A percentile compares a stretch with the other conserved stretches of the same genome.
Evolutionary conservation across 2,329 filamentous ascomycete genomes (phyloP).

Genomic region (Aureobasidium namibiae): DNA sequence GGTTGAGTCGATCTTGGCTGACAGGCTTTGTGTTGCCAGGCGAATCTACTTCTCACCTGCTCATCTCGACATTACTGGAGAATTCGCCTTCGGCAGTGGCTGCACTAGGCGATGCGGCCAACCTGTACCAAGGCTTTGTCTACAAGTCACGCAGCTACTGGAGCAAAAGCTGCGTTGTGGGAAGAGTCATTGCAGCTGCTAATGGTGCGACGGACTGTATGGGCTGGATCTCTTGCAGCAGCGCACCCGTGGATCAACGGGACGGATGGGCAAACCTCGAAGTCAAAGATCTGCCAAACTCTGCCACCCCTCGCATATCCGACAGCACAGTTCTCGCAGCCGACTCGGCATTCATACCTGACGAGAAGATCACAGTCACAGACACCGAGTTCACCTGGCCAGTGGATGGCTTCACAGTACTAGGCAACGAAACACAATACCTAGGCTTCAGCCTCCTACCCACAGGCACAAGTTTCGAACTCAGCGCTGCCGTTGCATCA

Average conservation of each 20-base stretch:
- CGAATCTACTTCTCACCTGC: constrained; percentile 43
- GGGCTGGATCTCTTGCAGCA: constrained; percentile 42
- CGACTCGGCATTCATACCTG: constrained; percentile 30
- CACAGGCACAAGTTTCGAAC: constrained; percentile 3
- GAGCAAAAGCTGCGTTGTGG: constrained; percentile 49
- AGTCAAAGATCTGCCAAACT: constrained; percentile 26
- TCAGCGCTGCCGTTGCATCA: neutral
- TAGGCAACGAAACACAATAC: constrained; percentile 22
- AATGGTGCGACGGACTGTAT: constrained; percentile 42
- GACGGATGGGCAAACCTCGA: constrained; percentile 45
- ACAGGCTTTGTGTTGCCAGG: constrained; percentile 48
- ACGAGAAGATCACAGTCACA: constrained; percentile 18
- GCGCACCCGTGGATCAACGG: constrained; percentile 31
- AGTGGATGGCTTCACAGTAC: constrained; percentile 24
- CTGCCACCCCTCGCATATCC: constrained; percentile 28
- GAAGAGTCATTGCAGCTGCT: constrained; percentile 42
- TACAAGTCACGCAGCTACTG: constrained; percentile 45
- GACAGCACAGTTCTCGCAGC: constrained; percentile 23
- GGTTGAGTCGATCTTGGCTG: constrained; percentile 49
- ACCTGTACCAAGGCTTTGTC: constrained; percentile 48
- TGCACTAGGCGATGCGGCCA: constrained; percentile 41
- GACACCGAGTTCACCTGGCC: constrained; percentile 29
- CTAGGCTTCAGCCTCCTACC: constrained; percentile 18
- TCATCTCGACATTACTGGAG: constrained; percentile 49
- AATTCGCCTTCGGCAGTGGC: constrained; percentile 44